Percentiles rank a stretch among this genome's conserved stretches.
Evolutionary conservation across 495 filamentous ascomycete species (phyloP).

Genomic region (Haplographium delicatum): DNA sequence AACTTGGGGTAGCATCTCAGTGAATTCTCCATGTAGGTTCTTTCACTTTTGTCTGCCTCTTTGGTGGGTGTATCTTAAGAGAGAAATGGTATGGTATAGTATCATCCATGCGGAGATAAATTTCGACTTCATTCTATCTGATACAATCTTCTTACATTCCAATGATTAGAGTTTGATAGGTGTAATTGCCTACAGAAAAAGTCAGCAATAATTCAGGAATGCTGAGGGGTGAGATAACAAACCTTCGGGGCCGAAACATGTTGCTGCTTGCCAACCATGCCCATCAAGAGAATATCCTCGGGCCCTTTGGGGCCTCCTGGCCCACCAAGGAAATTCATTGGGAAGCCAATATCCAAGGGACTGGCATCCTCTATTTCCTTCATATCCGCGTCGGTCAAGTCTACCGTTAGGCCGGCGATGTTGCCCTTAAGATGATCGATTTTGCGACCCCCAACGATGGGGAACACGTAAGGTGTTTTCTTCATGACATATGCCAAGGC

Average conservation of each 20-base stretch:
- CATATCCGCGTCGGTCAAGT: conserved; percentile 55
- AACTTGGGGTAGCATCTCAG: too few species aligned
- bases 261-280: conserved; percentile 42
- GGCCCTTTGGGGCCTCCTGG: conserved; percentile 33
- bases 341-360: conserved; percentile 61
- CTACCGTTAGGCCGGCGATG: conserved; percentile 57
- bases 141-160: too few species aligned
- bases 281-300: conserved; percentile 37
- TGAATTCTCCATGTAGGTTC: too few species aligned
- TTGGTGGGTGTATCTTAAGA: too few species aligned
- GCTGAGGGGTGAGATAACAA: neutral
- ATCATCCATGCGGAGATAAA: too few species aligned
- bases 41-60: too few species aligned
- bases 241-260: conserved; percentile 31
- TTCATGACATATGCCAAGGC: conserved; percentile 70
- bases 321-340: conserved; percentile 46
- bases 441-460: conserved; percentile 61
- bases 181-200: conserved; percentile 5
- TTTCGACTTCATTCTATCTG: too few species aligned
- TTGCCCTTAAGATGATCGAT: conserved; percentile 59
- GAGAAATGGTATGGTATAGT: too few species aligned
- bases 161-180: conserved; percentile 3
- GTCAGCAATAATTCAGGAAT: neutral
- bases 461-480: conserved; percentile 73
- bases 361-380: conserved; percentile 56